Conservation (phyloP, 192 early-diverging fungal genomes). For the Rhizophagus clarus region DNA sequence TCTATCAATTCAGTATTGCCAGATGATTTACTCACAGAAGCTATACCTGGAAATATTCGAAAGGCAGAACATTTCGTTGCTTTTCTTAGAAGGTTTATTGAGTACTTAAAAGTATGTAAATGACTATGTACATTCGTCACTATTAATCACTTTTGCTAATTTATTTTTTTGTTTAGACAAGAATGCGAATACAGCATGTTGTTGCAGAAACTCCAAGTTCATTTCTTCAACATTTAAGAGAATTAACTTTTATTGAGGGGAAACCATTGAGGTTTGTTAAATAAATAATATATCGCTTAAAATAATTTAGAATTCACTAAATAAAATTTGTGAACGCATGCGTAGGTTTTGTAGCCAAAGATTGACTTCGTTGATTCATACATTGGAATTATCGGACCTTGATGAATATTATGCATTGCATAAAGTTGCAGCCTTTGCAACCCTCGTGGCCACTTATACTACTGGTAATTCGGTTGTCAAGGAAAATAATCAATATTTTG, state of each 20-base stretch:
- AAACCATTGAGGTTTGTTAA: slow-evolving; percentile 76
- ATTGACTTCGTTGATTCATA: slow-evolving; percentile 85
- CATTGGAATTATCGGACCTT: slow-evolving; percentile 92
- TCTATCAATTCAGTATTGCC: slow-evolving; percentile 64
- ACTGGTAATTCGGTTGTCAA: slow-evolving; percentile 55
- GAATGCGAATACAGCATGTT: slow-evolving; percentile 95
- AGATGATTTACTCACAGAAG: slow-evolving; percentile 89
- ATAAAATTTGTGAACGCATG: not conserved
- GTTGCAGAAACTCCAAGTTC: slow-evolving; percentile 94
- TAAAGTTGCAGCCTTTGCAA: slow-evolving; percentile 91
- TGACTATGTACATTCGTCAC: not conserved
- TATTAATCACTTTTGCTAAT: not conserved
- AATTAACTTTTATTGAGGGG: slow-evolving; percentile 93
- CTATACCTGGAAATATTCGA: slow-evolving; percentile 96
- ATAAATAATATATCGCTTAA: slow-evolving; percentile 22
- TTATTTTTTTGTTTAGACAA: slow-evolving; percentile 57
- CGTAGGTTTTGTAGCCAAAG: slow-evolving; percentile 86
- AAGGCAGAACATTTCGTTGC: slow-evolving; percentile 98
- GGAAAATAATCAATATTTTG: not conserved
- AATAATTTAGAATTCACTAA: not conserved
- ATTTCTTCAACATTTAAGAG: slow-evolving; percentile 90
- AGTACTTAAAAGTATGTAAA: slow-evolving; percentile 85
- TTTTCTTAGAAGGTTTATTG: slow-evolving; percentile 93
- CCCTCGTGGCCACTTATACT: slow-evolving; percentile 93
- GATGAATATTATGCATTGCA: slow-evolving; percentile 81